These are phyloP conservation scores for Komagataella populi DNA, from an alignment of 805 yeast genomes.

Conservation along the genomic window DNA sequence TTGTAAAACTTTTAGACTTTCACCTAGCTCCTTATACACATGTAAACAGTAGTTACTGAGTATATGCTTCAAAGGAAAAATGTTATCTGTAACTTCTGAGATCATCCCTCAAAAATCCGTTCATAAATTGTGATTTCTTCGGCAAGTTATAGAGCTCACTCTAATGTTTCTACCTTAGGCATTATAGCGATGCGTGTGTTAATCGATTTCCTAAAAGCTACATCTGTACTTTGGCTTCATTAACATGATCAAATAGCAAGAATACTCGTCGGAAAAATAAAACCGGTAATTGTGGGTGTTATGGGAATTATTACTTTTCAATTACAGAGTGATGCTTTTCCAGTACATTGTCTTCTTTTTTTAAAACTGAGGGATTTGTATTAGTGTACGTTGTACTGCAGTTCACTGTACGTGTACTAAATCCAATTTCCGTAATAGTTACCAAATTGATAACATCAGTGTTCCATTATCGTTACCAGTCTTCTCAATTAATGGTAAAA, in stretches of 20 bases:
- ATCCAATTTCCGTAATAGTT: neutral
- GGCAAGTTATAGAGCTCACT: neutral
- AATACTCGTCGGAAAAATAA: too few species aligned
- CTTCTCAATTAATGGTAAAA: neutral
- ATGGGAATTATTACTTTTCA: too few species aligned
- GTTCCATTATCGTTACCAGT: neutral
- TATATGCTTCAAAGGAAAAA: neutral
- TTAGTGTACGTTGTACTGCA: slow-evolving; percentile 46
- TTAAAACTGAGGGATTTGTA: slow-evolving; percentile 24
- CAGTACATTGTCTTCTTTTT: too few species aligned
- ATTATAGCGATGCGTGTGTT: neutral
- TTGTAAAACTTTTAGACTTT: neutral
- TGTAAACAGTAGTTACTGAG: neutral
- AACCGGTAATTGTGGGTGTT: too few species aligned
- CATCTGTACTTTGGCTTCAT: neutral
- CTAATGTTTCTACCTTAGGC: too few species aligned
- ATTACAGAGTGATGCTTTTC: too few species aligned
- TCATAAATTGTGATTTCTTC: neutral
- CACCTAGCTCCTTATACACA: neutral
- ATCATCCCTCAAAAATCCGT: neutral
- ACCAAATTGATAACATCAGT: neutral
- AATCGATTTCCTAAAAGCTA: neutral
- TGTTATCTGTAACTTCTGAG: neutral
- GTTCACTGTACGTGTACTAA: slow-evolving; percentile 45
- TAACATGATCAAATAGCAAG: too few species aligned